Conservation (phyloP, 768 basidiomycete species). For the Phanerochaete sordida region DNA sequence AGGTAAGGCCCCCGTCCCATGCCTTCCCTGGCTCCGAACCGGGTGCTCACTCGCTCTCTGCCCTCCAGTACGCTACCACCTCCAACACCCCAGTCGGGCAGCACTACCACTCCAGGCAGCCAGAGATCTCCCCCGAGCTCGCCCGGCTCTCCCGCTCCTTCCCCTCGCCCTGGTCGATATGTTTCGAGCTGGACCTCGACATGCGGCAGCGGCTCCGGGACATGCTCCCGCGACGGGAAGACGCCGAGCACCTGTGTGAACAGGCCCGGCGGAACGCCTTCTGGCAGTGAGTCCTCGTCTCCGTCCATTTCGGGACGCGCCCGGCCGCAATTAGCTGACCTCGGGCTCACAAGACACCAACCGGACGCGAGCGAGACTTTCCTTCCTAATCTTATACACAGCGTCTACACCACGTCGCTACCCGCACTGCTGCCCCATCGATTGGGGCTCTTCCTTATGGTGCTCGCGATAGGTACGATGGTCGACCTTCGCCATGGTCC, state of each 20-base stretch:
- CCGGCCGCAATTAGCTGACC: conserved; percentile 10
- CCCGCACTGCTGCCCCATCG: conserved; percentile 62
- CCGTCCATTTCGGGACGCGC: conserved; percentile 11
- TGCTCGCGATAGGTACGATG: conserved; percentile 67
- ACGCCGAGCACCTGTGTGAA: conserved; percentile 58
- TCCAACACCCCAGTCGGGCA: neutral
- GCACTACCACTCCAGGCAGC: too few relatives aligned
- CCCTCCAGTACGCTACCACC: neutral
- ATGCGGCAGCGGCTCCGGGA: conserved; percentile 62
- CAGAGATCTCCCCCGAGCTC: conserved; percentile 35
- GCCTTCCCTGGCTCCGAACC: conserved; percentile 28
- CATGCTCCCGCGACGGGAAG: conserved; percentile 55
- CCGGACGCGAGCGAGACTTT: conserved; percentile 69
- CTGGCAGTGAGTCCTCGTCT: conserved; percentile 57
- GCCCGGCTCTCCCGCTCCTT: conserved; percentile 63
- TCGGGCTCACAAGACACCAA: conserved; percentile 45
- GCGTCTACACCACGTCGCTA: conserved; percentile 60
- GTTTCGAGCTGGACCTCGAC: conserved; percentile 41
- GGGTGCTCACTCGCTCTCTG: neutral
- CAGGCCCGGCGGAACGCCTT: conserved; percentile 65
- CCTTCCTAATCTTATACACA: conserved; percentile 64
- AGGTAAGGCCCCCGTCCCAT: conserved; percentile 19
- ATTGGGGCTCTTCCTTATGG: conserved; percentile 65
- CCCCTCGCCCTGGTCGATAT: conserved; percentile 63
- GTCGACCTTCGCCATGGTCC: conserved; percentile 59